Evolutionary conservation across 805 yeast species (phyloP).

Genomic region (Wickerhamomyces chambardii): DNA sequence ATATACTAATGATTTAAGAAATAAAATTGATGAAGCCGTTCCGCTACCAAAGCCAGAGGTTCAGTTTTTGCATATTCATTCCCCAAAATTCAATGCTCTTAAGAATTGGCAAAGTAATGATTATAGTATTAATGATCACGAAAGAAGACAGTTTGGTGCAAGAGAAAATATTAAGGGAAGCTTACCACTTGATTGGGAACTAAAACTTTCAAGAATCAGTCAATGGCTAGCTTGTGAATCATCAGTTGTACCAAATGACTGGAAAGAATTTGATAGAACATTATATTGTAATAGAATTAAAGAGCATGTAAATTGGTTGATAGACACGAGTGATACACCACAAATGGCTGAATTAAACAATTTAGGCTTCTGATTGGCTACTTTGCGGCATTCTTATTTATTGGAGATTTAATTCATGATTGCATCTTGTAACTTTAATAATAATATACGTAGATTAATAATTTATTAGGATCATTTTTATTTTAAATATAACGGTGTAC

Average conservation of each 20-base stretch:
- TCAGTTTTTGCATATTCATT: conserved; percentile 18
- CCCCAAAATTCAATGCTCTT: conserved; percentile 19
- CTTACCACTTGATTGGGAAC: conserved; percentile 17
- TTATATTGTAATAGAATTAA: conserved; percentile 14
- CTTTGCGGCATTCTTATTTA: not conserved
- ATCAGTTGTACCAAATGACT: conserved; percentile 14
- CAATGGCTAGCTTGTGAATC: conserved; percentile 22
- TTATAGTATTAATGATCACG: conserved; percentile 14
- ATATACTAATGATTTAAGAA: conserved; percentile 10
- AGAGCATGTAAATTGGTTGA: conserved; percentile 17
- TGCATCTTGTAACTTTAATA: not conserved
- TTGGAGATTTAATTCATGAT: not conserved
- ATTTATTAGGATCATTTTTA: no score
- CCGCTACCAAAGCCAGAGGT: conserved; percentile 13
- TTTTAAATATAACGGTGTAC: no score
- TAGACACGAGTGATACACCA: conserved; percentile 18
- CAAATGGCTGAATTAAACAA: conserved; percentile 16
- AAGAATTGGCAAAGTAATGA: conserved; percentile 11
- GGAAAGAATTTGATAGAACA: conserved; percentile 13
- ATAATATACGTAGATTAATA: no score
- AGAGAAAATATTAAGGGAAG: conserved; percentile 15
- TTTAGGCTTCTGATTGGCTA: conserved; percentile 7
- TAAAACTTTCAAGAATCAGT: conserved; percentile 15
- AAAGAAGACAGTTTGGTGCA: conserved; percentile 18
- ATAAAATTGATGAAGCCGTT: conserved; percentile 9